A percentile compares a stretch with the other conserved stretches of the same genome.
Conservation (phyloP, 805 yeast species). For the Candida boidinii region DNA sequence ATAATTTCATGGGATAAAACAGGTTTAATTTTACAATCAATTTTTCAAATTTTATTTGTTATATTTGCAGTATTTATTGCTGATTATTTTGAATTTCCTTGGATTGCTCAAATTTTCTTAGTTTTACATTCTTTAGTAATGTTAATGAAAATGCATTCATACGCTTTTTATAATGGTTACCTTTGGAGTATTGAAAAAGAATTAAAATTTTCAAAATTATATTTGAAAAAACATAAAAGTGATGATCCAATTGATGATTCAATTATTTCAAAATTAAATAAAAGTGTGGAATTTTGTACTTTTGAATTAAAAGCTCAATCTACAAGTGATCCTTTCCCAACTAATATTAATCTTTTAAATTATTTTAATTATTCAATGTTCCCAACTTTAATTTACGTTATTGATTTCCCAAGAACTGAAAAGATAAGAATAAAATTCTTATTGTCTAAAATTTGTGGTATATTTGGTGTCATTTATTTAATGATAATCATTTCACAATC, state of each 20-base stretch:
- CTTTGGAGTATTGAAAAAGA: constrained; percentile 60
- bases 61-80: constrained; percentile 48
- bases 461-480: constrained; percentile 76
- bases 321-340: constrained; percentile 47
- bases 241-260: constrained; percentile 21
- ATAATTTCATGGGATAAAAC: constrained; percentile 47
- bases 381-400: constrained; percentile 82
- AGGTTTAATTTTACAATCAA: constrained; percentile 59
- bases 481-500: constrained; percentile 79
- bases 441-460: constrained; percentile 61
- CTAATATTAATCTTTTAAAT: constrained; percentile 54
- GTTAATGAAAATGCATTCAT: constrained; percentile 94
- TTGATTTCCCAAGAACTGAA: constrained; percentile 71
- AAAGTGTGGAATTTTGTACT: constrained; percentile 58
- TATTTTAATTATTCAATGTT: constrained; percentile 77
- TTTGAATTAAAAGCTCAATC: constrained; percentile 64
- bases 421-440: constrained; percentile 64
- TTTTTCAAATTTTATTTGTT: constrained; percentile 46
- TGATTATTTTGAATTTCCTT: constrained; percentile 52
- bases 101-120: constrained; percentile 87
- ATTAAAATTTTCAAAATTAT: constrained; percentile 37
- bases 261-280: constrained; percentile 26
- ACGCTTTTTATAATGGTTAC: constrained; percentile 86
- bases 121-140: constrained; percentile 79
- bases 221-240: constrained; percentile 31